A percentile compares a stretch with the other conserved stretches of the same genome.
phyloP scores from a whole-genome alignment of 305 asterid species.

The Rubia balearica region DNA sequence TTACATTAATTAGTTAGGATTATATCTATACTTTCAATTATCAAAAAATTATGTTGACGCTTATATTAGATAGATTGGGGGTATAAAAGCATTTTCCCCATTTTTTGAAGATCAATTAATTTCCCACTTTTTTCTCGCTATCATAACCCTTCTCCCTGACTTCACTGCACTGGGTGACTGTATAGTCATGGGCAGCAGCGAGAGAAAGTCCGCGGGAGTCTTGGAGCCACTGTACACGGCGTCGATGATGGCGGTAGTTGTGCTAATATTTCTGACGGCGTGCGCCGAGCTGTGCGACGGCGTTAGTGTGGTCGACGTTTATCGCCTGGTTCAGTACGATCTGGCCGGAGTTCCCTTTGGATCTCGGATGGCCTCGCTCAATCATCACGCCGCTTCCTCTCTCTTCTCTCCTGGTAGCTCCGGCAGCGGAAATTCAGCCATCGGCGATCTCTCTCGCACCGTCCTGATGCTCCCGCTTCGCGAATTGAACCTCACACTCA shows the following conservation, averaged over 20 bases:
- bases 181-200: constrained; percentile 54
- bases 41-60: no score
- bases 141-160: constrained; percentile 2
- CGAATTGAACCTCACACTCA: constrained; percentile 74
- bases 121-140: background rate
- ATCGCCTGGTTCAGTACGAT: constrained; percentile 95
- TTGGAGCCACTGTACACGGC: constrained; percentile 50
- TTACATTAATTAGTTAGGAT: no score
- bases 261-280: constrained; percentile 50
- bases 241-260: constrained; percentile 33
- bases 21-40: no score
- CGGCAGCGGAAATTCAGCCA: constrained; percentile 15
- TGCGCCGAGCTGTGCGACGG: constrained; percentile 83
- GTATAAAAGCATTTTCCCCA: no score
- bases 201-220: constrained; percentile 25
- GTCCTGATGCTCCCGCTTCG: constrained; percentile 85
- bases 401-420: constrained; percentile 38
- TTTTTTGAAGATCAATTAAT: constrained; percentile 12
- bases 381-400: constrained; percentile 90
- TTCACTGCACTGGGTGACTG: background rate
- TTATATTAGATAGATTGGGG: no score
- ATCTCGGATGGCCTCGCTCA: constrained; percentile 78
- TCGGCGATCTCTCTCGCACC: constrained; percentile 68
- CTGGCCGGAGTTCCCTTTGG: constrained; percentile 80
- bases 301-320: constrained; percentile 75